These are phyloP conservation scores for Neurospora sp. DNA, from an alignment of 495 filamentous ascomycete species.

Conservation along the genomic window DNA sequence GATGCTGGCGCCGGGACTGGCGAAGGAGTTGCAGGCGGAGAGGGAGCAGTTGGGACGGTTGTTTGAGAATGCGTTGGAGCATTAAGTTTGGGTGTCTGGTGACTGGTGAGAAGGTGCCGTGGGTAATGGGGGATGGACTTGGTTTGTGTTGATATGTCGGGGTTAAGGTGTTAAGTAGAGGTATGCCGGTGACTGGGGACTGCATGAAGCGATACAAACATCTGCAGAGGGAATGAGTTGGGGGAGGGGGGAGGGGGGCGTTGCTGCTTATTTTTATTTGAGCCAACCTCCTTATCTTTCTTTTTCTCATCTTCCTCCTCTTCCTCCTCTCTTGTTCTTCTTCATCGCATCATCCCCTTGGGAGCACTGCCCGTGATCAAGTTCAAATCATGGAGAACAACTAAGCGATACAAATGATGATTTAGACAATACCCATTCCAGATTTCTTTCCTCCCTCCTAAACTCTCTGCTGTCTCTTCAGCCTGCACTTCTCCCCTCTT, in stretches of 20 bases:
- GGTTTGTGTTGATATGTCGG: background rate
- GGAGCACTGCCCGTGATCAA: background rate
- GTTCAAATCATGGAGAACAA: background rate
- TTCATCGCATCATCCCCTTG: background rate
- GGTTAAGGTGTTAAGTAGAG: background rate
- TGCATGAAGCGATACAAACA: background rate
- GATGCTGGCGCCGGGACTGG: constrained; percentile 80
- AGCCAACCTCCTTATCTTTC: background rate
- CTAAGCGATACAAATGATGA: background rate
- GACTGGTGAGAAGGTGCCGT: background rate
- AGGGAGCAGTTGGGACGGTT: constrained; percentile 37
- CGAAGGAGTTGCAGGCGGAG: constrained; percentile 56
- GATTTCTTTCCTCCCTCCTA: background rate
- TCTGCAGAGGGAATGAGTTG: background rate
- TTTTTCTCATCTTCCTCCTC: background rate
- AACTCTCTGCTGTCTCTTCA: background rate
- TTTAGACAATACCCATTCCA: background rate
- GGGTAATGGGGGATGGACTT: background rate
- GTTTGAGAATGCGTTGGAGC: constrained; percentile 41
- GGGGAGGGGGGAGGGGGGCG: background rate
- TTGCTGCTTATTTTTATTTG: background rate
- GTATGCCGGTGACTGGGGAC: background rate
- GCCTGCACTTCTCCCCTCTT: background rate
- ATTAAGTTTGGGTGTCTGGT: constrained; percentile 13
- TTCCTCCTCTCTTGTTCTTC: background rate